Evolutionary conservation across 2,329 filamentous ascomycete species (phyloP), one percentile per base, ranked within the genome.

Genomic region (Leptosphaerulina australis): DNA sequence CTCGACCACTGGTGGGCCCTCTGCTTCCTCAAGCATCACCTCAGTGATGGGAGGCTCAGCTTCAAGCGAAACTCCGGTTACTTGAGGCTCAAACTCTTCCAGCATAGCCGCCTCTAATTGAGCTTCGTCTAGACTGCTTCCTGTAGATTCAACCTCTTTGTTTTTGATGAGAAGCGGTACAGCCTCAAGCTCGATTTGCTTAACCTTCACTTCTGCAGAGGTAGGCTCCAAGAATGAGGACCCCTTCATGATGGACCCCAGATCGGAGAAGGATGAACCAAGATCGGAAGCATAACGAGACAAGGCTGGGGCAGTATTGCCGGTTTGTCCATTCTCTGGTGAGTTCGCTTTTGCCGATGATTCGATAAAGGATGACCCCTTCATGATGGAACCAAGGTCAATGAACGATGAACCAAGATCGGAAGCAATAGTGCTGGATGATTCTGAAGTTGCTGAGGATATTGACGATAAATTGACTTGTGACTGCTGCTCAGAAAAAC

Each of bases 171-270:
- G 14, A 7, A 46, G 30, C 2, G 48, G 36, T 2, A 31, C 11
- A 8, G 48, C 36, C 18, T 51, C 31, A 3, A 46, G 20, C 7
- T 51, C 26, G 15, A 24, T 11, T 17, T 29, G 24, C 14, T 45
- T 18, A 7, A 41, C 20, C 41, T 51, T 46, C 8, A 46, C 31
- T 11, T 41, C 48, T 8, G 36, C 31, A 7, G 50, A 30, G 10
- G 21, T 21, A 28, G 41, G 28, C 11, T 50, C 55, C 14, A 53
- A 40, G 53, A 65, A 65, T 17, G 53, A 56, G 3, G 62, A 65
- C 8, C 62, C 62, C 17, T 65, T 65, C 60, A 65, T 59, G 36
- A 65, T 62, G 33, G 58, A 59, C 5, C 62, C 62, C 9, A 65
- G 56, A 28, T 48, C 44, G 21, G 50, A 47, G 31, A 46, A 43